Evolutionary conservation across 1,139 yeast genomes (phyloP), one percentile per base, ranked within the genome.

Genomic region (Geotrichum candidum): DNA sequence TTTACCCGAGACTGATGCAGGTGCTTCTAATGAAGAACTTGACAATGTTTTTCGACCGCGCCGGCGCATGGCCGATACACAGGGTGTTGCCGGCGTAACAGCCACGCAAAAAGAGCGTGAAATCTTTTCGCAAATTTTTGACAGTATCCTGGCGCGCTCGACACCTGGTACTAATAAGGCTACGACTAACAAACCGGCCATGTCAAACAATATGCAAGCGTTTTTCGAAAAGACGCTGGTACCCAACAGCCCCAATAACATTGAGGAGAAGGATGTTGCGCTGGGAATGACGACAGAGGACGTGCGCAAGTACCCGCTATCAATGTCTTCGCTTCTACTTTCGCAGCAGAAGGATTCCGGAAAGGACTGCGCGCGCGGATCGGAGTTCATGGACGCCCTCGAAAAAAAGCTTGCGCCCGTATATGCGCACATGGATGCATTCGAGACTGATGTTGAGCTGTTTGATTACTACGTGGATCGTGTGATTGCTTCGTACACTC

Each of bases 361-460:
- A 2, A 29, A 52, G 31, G 60, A 55, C 45, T 15, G 6, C 11
- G 45, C 51, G n/a, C 50, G 53, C 1, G 61, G 57, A 38, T 38
- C 53, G 46, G 58, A 59, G 53, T 50, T 61, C 53, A 58, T 53
- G 50, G 41, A 38, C 22, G 57, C 53, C 2, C 52, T 65, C 62
- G 55, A 58, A 38, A 51, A 64, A 54, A 62, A 62, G 46, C 56
- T 68, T 10, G 53, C 56, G 45, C 70, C 72, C 0, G 68, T 72
- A 0, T 53, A 70, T 45, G 64, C 64, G 22, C 69, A 72, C 54
- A 69, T 74, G 33, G 62, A 68, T n/a, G 45, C 57, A 9, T 51
- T 73, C 45, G 65, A 64, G 6, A 67, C 74, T 1, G 75, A 73
- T 62, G 61, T 63, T 22, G 70, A 69, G 51, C 66, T 74, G 4